Conservation (phyloP, 768 basidiomycete species). For the Leccinum barrowsii region DNA sequence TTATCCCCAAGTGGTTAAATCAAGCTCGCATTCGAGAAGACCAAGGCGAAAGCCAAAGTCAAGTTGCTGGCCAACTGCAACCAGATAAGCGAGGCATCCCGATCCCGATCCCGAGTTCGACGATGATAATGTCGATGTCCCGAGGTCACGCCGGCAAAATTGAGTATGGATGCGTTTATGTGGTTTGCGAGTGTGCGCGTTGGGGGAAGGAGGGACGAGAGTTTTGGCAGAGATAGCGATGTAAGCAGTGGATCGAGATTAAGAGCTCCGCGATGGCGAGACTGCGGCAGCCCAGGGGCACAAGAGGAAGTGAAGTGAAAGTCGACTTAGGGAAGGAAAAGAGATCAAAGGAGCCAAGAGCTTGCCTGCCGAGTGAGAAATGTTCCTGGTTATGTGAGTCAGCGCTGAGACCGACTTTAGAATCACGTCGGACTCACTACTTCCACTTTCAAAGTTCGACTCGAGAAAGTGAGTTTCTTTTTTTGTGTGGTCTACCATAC, state of each 20-base stretch:
- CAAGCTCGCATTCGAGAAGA: constrained; percentile 14
- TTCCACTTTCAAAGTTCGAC: constrained; percentile 70
- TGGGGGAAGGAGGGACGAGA: constrained; percentile 51
- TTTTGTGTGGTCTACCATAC: background rate
- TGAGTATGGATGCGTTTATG: constrained; percentile 63
- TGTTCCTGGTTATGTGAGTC: background rate
- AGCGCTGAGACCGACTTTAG: constrained; percentile 34
- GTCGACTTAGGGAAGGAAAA: constrained; percentile 32
- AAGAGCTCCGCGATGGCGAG: constrained; percentile 28
- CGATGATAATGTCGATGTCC: constrained; percentile 49
- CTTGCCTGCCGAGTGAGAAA: constrained; percentile 70
- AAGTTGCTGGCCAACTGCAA: constrained; percentile 3
- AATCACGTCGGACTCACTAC: constrained; percentile 63
- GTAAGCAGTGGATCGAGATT: constrained; percentile 43
- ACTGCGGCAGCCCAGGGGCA: constrained; percentile 4
- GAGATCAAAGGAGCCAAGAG: constrained; percentile 42
- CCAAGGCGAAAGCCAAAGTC: constrained; percentile 8
- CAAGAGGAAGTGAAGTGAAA: constrained; percentile 46
- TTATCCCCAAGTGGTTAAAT: constrained; percentile 17
- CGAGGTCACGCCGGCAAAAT: constrained; percentile 35
- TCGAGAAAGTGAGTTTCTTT: constrained; percentile 65
- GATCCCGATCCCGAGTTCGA: constrained; percentile 19
- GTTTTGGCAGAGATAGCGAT: constrained; percentile 51
- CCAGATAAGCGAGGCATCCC: constrained; percentile 17
- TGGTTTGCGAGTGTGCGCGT: constrained; percentile 77